These are phyloP conservation scores for Colletotrichum sublineola DNA, from an alignment of 2,329 filamentous ascomycete species.

Conservation along the genomic window DNA sequence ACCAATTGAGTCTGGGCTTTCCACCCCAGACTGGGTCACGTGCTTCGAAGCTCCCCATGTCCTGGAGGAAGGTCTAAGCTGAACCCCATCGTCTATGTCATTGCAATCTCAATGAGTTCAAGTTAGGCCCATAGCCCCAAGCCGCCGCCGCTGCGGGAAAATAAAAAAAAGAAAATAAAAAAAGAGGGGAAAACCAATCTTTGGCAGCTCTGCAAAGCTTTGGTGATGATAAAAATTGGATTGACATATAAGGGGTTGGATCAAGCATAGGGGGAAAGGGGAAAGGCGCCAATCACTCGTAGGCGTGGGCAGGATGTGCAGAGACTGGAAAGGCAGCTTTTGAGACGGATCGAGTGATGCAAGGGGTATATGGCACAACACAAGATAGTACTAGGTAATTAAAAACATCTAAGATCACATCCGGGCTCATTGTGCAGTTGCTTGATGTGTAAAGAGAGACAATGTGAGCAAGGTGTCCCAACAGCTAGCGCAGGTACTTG, in stretches of 20 bases:
- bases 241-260: not conserved
- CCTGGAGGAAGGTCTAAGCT: not conserved
- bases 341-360: too few species aligned
- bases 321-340: not conserved
- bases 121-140: not conserved
- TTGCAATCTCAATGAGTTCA: not conserved
- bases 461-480: not conserved
- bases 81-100: not conserved
- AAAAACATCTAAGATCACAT: not conserved
- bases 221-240: not conserved
- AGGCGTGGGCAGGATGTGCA: not conserved
- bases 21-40: constrained; percentile 36
- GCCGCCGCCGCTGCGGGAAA: too few species aligned
- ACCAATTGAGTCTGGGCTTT: constrained; percentile 28
- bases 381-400: too few species aligned
- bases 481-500: constrained; percentile 16
- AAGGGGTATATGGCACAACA: not conserved
- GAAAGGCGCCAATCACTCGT: not conserved
- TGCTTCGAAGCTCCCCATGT: constrained; percentile 5
- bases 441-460: not conserved
- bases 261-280: not conserved
- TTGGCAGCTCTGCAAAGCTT: not conserved
- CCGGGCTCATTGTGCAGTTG: not conserved
- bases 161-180: not conserved
- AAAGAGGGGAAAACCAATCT: too few species aligned